Conservation (phyloP, 441 rosid species). For the Adansonia rubrostipa region DNA sequence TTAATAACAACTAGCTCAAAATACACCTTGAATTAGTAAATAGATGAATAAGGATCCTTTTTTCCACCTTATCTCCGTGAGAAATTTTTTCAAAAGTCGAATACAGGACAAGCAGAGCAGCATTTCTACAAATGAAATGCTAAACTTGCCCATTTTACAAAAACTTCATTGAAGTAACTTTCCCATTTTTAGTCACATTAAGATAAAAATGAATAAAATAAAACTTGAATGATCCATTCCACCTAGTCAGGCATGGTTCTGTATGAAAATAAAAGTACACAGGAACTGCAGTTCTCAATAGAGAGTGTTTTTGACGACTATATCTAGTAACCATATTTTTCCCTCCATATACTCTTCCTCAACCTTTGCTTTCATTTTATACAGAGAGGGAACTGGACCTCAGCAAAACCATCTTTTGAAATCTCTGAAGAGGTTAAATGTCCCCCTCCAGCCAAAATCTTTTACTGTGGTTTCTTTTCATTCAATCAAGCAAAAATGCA, state of each 20-base stretch:
- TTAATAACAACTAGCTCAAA: not conserved
- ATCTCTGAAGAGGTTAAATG: not conserved
- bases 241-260: not conserved
- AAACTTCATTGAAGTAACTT: not conserved
- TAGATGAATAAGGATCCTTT: not conserved
- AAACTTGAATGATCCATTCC: not conserved
- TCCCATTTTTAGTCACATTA: not conserved
- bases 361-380: not conserved
- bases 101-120: not conserved
- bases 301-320: not conserved
- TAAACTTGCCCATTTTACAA: slow-evolving; percentile 8
- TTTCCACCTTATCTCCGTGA: not conserved
- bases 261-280: not conserved
- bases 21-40: not conserved
- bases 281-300: not conserved
- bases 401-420: slow-evolving; percentile 4
- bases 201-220: not conserved
- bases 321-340: not conserved
- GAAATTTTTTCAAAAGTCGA: not conserved
- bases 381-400: not conserved
- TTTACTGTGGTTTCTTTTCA: not conserved
- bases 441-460: not conserved
- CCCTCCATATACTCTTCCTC: not conserved
- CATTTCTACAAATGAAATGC: slow-evolving; percentile 7
- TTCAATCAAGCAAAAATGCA: not conserved